Percentiles rank a stretch among this genome's conserved stretches.
phyloP scores from a whole-genome alignment of 352 stramenopile genomes.

The Phytophthora ramorum region DNA sequence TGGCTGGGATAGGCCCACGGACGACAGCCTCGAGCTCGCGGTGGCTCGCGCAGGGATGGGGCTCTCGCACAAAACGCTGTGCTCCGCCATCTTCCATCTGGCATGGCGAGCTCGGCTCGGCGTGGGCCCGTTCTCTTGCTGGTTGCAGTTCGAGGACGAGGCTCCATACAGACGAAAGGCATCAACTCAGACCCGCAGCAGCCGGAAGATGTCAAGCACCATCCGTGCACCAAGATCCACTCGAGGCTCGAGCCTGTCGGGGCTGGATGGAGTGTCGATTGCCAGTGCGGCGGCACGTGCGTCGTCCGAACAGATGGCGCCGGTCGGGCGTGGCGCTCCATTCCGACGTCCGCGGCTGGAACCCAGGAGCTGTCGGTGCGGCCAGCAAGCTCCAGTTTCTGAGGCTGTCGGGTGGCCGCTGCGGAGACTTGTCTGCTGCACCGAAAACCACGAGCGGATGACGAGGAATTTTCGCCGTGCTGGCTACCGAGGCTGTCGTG shows the following conservation, averaged over 20 bases:
- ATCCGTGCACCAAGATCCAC: constrained; percentile 31
- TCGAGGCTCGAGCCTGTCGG: constrained; percentile 8
- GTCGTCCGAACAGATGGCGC: constrained; percentile 27
- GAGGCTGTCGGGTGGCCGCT: background rate
- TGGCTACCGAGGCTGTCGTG: constrained; percentile 15
- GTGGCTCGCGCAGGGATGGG: constrained; percentile 33
- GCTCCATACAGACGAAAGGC: constrained; percentile 1
- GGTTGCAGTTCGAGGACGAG: constrained; percentile 32
- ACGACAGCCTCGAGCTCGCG: constrained; percentile 29
- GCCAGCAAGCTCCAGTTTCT: constrained; percentile 21
- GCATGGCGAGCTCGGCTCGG: background rate
- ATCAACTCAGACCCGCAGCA: constrained; percentile 6
- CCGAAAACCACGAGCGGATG: constrained; percentile 40
- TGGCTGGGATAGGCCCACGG: constrained; percentile 31
- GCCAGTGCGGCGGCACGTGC: constrained; percentile 25
- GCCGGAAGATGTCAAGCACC: constrained; percentile 27
- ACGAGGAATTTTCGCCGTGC: constrained; percentile 38
- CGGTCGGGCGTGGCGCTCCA: constrained; percentile 17
- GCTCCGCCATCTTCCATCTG: constrained; percentile 29
- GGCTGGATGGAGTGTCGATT: constrained; percentile 30
- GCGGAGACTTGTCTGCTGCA: constrained; percentile 33
- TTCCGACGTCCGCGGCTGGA: constrained; percentile 27
- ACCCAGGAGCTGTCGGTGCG: constrained; percentile 21
- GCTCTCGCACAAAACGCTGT: constrained; percentile 23
- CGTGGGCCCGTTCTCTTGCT: constrained; percentile 32